These are phyloP conservation scores for Clonostachys sp. DNA, from an alignment of 2,329 filamentous ascomycete genomes.

Conservation along the genomic window DNA sequence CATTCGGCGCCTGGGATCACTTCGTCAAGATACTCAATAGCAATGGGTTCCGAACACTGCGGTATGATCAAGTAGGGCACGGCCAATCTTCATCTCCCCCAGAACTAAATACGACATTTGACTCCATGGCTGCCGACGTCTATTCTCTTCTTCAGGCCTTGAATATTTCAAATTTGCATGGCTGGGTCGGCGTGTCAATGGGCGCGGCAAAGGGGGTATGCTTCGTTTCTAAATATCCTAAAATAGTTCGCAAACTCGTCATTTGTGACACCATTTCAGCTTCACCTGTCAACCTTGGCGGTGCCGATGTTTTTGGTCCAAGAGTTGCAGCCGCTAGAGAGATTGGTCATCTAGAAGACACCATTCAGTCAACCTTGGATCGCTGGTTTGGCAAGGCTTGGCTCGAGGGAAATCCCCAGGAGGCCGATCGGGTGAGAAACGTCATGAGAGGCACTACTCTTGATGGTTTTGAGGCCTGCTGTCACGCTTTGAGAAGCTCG, in stretches of 20 bases:
- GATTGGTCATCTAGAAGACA: slow-evolving; percentile 20
- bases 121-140: slow-evolving; percentile 30
- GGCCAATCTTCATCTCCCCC: slow-evolving; percentile 26
- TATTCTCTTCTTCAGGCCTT: slow-evolving; percentile 23
- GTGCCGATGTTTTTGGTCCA: slow-evolving; percentile 25
- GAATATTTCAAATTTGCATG: slow-evolving; percentile 20
- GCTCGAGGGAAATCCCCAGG: slow-evolving; percentile 24
- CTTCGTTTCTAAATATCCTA: slow-evolving; percentile 30
- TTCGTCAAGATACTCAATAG: slow-evolving; percentile 24
- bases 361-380: slow-evolving; percentile 24
- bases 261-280: slow-evolving; percentile 32
- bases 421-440: slow-evolving; percentile 23
- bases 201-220: slow-evolving; percentile 32
- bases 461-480: slow-evolving; percentile 35
- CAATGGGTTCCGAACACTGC: slow-evolving; percentile 29
- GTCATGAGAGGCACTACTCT: slow-evolving; percentile 29
- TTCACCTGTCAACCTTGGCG: slow-evolving; percentile 27
- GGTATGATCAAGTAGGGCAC: slow-evolving; percentile 38
- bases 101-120: slow-evolving; percentile 29
- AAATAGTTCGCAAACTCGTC: slow-evolving; percentile 26
- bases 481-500: slow-evolving; percentile 25
- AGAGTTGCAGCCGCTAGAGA: slow-evolving; percentile 25
- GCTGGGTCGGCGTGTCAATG: slow-evolving; percentile 41
- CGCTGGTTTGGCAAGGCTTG: slow-evolving; percentile 34
- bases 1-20: slow-evolving; percentile 30